Evolutionary conservation across 2,329 filamentous ascomycete genomes (phyloP), one percentile per base, ranked within the genome.

Genomic region (Lachnellula occidentalis): DNA sequence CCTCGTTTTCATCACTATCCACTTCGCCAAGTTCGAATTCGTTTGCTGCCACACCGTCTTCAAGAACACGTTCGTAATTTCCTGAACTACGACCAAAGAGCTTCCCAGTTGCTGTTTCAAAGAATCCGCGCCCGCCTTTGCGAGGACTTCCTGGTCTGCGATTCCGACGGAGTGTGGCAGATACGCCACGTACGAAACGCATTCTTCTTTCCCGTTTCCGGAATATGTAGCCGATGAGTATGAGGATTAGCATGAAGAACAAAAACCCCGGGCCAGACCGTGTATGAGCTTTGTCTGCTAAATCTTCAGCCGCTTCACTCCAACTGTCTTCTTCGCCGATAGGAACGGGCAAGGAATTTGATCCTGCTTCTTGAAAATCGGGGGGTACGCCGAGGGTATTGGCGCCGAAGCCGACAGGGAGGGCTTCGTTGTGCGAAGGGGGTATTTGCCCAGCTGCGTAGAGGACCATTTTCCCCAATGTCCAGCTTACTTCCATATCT

Each of bases 401-500:
- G 72, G 85, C 90, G 54, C 94, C 94, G 67, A 97, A 97, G 0
- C 94, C 94, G 9, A 99, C 94, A 0, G 92, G 90, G 2, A 92
- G 74, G 15, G 78, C 76, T 42, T 80, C 73, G 17, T 78, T 74
- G 1, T 76, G 78, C 6, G 77, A 72, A 0, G 89, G 80, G 1
- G 88, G 86, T 5, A 99, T 79, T 69, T 96, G 90, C 3, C 90
- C 94, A 0, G 92, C 86, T 4, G 94, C 94, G 64, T 97, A 97
- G 4, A 99, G 80, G 6, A 99, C 82, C 80, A 97, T 96, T 69
- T 96, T 96, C 1, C 94, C 94, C 5, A 99, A 75, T 0, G 94
- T 97, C 94, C 94, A 99, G 74, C 90, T 95, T 17, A 99, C 87
- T 74, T 99, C 95, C 6, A 91, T 86, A 17, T 86, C 88, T 62